A percentile compares a stretch with the other conserved stretches of the same genome.
Evolutionary conservation across 805 yeast genomes (phyloP).

Genomic region (Clavispora vitiphila): DNA sequence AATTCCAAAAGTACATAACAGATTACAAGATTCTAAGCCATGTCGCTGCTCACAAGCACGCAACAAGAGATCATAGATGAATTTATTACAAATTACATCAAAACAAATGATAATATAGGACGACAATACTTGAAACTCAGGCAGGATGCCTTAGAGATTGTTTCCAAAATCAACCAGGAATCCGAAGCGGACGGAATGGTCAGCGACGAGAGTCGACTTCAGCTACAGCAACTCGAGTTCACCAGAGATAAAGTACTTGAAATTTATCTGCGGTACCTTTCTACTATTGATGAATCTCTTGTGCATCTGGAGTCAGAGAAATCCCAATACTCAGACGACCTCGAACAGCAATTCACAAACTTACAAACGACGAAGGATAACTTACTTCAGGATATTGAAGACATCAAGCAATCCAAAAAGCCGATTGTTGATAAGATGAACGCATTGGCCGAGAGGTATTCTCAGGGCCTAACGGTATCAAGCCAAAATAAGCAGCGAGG

Average conservation of each 20-base stretch:
- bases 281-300: constrained; percentile 16
- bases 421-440: constrained; percentile 34
- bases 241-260: constrained; percentile 27
- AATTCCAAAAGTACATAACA: not conserved
- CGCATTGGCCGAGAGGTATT: constrained; percentile 20
- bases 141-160: constrained; percentile 22
- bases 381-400: constrained; percentile 18
- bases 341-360: constrained; percentile 18
- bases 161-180: constrained; percentile 6
- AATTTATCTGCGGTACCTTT: constrained; percentile 22
- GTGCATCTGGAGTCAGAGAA: constrained; percentile 10
- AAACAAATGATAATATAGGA: constrained; percentile 29
- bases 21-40: constrained; percentile 1
- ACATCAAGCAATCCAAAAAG: constrained; percentile 25
- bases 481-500: not conserved
- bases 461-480: constrained; percentile 11
- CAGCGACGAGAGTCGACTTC: constrained; percentile 9
- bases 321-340: constrained; percentile 14
- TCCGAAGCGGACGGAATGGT: constrained; percentile 5
- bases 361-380: constrained; percentile 13
- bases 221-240: constrained; percentile 19
- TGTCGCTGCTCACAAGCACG: constrained; percentile 26
- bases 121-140: constrained; percentile 29
- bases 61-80: constrained; percentile 32
- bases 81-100: constrained; percentile 24